These are phyloP conservation scores for Onygenales sp. DNA, from an alignment of 2,329 filamentous ascomycete species.

Conservation along the genomic window DNA sequence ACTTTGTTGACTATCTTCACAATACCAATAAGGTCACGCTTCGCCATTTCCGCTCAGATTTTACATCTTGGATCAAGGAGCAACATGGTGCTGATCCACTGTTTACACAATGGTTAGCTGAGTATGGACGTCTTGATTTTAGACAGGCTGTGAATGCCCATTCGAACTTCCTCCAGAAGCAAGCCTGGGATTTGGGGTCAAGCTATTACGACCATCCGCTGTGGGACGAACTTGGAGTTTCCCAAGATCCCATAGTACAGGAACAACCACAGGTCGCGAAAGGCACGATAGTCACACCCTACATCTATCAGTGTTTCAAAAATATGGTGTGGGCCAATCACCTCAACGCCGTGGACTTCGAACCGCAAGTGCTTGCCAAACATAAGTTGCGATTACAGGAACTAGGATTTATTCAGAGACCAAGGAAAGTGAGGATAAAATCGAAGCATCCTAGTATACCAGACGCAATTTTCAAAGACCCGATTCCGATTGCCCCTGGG, in stretches of 20 bases:
- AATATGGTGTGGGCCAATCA: slow-evolving; percentile 47
- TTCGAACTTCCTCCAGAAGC: slow-evolving; percentile 55
- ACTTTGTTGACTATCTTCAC: slow-evolving; percentile 58
- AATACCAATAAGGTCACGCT: slow-evolving; percentile 37
- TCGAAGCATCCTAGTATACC: neutral
- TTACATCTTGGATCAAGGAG: slow-evolving; percentile 47
- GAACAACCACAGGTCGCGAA: slow-evolving; percentile 7
- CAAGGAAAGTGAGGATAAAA: slow-evolving; percentile 1
- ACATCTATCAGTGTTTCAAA: slow-evolving; percentile 55
- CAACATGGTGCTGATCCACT: slow-evolving; percentile 33
- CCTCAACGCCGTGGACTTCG: slow-evolving; percentile 19
- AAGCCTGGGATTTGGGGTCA: slow-evolving; percentile 45
- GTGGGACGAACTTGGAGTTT: slow-evolving; percentile 43
- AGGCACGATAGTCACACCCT: slow-evolving; percentile 60
- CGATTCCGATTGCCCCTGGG: slow-evolving; percentile 36
- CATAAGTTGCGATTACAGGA: slow-evolving; percentile 3
- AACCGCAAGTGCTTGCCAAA: slow-evolving; percentile 33
- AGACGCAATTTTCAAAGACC: slow-evolving; percentile 12
- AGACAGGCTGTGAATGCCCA: slow-evolving; percentile 52
- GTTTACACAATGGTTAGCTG: slow-evolving; percentile 48
- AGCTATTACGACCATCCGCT: slow-evolving; percentile 33
- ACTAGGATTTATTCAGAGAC: slow-evolving; percentile 5
- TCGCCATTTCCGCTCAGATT: slow-evolving; percentile 47
- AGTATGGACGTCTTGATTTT: slow-evolving; percentile 50
- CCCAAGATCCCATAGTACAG: slow-evolving; percentile 18